Percentiles rank a stretch among this genome's conserved stretches.
These are phyloP conservation scores for Hemileccinum impolitum DNA, from an alignment of 768 basidiomycete species.

Conservation along the genomic window DNA sequence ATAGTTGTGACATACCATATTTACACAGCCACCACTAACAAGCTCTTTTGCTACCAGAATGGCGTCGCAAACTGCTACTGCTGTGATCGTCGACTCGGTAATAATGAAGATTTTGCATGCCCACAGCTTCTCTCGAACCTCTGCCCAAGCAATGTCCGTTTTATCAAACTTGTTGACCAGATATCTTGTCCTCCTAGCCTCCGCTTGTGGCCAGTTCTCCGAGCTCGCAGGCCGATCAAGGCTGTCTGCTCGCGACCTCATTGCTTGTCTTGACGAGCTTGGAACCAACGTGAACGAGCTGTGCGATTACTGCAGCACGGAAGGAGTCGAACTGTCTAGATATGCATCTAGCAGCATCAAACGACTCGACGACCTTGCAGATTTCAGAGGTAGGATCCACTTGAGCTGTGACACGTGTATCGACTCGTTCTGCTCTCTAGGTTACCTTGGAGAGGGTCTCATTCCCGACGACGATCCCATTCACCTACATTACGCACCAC, in stretches of 20 bases:
- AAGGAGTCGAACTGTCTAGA: slow-evolving; percentile 65
- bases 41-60: slow-evolving; percentile 9
- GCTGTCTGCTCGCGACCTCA: slow-evolving; percentile 56
- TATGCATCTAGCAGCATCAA: slow-evolving; percentile 63
- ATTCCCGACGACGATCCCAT: slow-evolving; percentile 54
- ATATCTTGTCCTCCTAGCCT: slow-evolving; percentile 63
- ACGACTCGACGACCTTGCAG: slow-evolving; percentile 68
- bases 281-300: slow-evolving; percentile 72
- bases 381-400: slow-evolving; percentile 60
- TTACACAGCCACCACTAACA: neutral
- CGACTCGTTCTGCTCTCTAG: slow-evolving; percentile 38
- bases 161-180: slow-evolving; percentile 75
- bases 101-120: slow-evolving; percentile 72
- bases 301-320: slow-evolving; percentile 57
- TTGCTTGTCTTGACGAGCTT: slow-evolving; percentile 68
- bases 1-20: too few species aligned
- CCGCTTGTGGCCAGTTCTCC: slow-evolving; percentile 69
- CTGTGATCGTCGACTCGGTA: slow-evolving; percentile 64
- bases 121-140: slow-evolving; percentile 73
- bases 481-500: slow-evolving; percentile 46
- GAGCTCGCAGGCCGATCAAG: slow-evolving; percentile 67
- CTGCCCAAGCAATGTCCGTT: slow-evolving; percentile 64
- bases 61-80: slow-evolving; percentile 42
- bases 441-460: slow-evolving; percentile 58
- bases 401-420: slow-evolving; percentile 1